Percentiles rank a stretch among this genome's conserved stretches.
These are phyloP conservation scores for Ensete ventricosum DNA, from an alignment of 176 grass and related monocot genomes.

Conservation along the genomic window DNA sequence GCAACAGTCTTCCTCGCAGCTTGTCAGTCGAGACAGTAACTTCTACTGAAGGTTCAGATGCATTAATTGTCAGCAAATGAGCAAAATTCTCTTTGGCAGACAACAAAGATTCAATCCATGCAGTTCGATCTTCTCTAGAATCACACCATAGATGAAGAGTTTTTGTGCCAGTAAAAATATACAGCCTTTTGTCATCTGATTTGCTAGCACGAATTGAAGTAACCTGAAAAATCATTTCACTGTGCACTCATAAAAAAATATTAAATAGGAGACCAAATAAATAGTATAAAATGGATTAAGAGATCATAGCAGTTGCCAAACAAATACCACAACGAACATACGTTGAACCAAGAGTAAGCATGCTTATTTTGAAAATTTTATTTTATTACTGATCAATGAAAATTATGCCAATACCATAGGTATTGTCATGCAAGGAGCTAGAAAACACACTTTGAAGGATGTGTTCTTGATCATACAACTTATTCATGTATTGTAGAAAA, in stretches of 20 bases:
- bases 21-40: conserved; percentile 65
- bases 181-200: conserved; percentile 98
- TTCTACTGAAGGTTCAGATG: conserved; percentile 40
- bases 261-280: not conserved
- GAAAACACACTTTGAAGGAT: not conserved
- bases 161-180: conserved; percentile 93
- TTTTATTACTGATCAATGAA: too few species aligned
- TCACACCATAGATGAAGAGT: conserved; percentile 78
- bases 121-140: conserved; percentile 61
- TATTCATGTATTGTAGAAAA: not conserved
- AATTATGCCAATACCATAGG: not conserved
- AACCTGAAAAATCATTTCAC: conserved; percentile 43
- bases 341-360: too few species aligned
- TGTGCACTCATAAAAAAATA: not conserved
- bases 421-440: not conserved
- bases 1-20: conserved; percentile 40
- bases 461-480: not conserved
- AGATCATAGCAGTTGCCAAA: too few species aligned
- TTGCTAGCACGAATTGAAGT: conserved; percentile 85
- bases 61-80: conserved; percentile 38
- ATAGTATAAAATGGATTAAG: not conserved
- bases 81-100: conserved; percentile 67
- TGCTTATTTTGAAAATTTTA: too few species aligned
- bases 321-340: too few species aligned
- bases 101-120: conserved; percentile 63